Evolutionary conservation across 192 early-diverging fungal species (phyloP), one percentile per base, ranked within the genome.

Genomic region (Entomortierella lignicola): DNA sequence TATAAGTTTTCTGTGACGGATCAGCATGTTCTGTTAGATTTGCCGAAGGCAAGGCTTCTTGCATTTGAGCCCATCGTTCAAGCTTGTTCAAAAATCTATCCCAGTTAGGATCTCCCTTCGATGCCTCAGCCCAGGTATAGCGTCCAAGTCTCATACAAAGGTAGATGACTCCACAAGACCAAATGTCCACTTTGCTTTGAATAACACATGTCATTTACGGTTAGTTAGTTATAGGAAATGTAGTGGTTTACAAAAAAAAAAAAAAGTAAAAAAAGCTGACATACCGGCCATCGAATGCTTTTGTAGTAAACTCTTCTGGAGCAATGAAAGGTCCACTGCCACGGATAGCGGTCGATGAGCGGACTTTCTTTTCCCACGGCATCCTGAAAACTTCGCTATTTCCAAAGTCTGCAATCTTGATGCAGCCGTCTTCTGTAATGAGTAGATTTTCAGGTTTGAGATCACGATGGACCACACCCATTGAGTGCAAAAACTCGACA

Each of bases 341-440:
- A 51, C 89, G 88, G 30, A 93, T 71, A 2, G 92, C 91, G 17
- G 75, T 83, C 12, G 89, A 87, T 13, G 88, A 83, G n/a, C 89
- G 82, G n/a, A 83, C 58, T 43, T 82, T 80, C 18, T 61, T 82
- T 55, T 91, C 87, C 87, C 93, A 94, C 11, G 90, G 89, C 61
- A 89, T 91, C 51, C 91, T 83, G 81, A 96, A 95, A 29, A 93
- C 92, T 55, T 91, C 90, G 5, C 88, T 88, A 43, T 90, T 91
- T 26, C 95, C 95, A 79, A 96, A 96, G 80, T 96, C 95, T 7
- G 93, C 89, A 66, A 96, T 96, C 69, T 96, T 96, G 18, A 96
- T 69, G 53, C 85, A 85, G 11, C 90, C 89, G 37, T 81, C 64
- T 8, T 71, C 66, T 15, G 90, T 91, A 30, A 96, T 65, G 3